Conservation (phyloP, 164 flowering plant species). For the Magnolia kwangsiensis region DNA sequence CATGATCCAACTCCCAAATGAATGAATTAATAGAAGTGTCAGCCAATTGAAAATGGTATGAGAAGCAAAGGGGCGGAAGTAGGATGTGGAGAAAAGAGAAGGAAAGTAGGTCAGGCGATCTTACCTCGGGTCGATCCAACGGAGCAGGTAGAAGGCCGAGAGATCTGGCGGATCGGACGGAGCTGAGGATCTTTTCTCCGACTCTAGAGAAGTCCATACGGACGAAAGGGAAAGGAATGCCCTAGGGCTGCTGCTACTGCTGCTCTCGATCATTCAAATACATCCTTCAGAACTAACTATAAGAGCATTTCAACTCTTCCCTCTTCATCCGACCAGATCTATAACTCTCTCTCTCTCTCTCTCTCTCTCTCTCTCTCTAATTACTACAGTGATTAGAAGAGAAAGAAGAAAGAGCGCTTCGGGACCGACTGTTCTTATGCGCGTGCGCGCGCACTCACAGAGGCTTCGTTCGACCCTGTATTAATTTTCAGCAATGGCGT, state of each 20-base stretch:
- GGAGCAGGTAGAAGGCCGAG: conserved; percentile 73
- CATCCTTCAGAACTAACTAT: neutral
- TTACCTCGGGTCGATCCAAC: conserved; percentile 92
- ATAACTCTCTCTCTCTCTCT: too few species aligned
- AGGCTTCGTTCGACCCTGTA: too few species aligned
- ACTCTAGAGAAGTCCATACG: conserved; percentile 91
- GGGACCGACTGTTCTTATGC: too few species aligned
- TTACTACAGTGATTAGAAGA: too few species aligned
- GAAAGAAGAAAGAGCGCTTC: too few species aligned
- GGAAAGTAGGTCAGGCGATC: neutral
- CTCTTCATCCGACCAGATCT: neutral
- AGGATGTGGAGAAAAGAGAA: neutral
- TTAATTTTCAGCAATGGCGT: too few species aligned
- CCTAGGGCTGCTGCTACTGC: conserved; percentile 50
- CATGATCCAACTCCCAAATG: neutral
- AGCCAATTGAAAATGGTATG: neutral
- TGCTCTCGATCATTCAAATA: neutral
- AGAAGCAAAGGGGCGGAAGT: neutral
- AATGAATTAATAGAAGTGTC: neutral
- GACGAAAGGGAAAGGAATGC: conserved; percentile 56
- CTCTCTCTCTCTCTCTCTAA: too few species aligned
- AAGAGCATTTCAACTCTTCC: neutral
- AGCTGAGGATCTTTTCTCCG: conserved; percentile 90
- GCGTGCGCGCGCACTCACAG: too few species aligned
- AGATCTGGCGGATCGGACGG: conserved; percentile 89